A percentile compares a stretch with the other conserved stretches of the same genome.
These are phyloP conservation scores for Corymbia calophylla DNA, from an alignment of 441 rosid species.

Conservation along the genomic window DNA sequence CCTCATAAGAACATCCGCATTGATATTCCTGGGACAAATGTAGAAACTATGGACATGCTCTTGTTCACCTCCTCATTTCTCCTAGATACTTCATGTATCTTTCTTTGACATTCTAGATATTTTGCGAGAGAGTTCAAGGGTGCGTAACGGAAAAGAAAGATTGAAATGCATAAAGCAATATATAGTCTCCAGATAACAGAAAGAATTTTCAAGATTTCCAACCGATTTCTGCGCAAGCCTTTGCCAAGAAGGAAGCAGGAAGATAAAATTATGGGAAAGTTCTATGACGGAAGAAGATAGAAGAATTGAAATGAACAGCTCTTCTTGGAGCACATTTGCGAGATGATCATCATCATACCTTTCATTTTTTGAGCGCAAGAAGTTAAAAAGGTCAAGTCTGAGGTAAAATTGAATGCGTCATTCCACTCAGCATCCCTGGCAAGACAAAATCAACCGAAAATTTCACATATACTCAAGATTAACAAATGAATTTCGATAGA, in stretches of 20 bases:
- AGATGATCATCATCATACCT: conserved; percentile 22
- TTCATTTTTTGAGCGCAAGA: conserved; percentile 48
- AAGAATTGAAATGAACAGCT: background rate
- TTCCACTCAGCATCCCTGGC: conserved; percentile 76
- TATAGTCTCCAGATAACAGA: background rate
- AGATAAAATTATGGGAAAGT: background rate
- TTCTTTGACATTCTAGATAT: background rate
- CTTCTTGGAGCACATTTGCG: background rate
- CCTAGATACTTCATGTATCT: background rate
- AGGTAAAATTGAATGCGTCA: conserved; percentile 78
- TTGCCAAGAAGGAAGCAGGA: background rate
- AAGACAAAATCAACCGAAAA: background rate
- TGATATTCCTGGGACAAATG: background rate
- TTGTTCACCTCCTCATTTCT: background rate
- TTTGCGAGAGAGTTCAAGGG: background rate
- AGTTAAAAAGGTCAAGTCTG: conserved; percentile 45
- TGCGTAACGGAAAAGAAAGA: background rate
- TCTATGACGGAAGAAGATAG: background rate
- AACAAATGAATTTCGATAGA: background rate
- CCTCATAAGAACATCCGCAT: background rate
- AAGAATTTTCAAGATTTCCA: background rate
- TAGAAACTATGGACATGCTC: background rate
- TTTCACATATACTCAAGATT: background rate
- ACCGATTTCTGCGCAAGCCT: background rate
- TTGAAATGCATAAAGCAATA: background rate